Percentiles rank a stretch among this genome's conserved stretches.
Evolutionary conservation across 768 basidiomycete genomes (phyloP).

Genomic region (Russula sp.): DNA sequence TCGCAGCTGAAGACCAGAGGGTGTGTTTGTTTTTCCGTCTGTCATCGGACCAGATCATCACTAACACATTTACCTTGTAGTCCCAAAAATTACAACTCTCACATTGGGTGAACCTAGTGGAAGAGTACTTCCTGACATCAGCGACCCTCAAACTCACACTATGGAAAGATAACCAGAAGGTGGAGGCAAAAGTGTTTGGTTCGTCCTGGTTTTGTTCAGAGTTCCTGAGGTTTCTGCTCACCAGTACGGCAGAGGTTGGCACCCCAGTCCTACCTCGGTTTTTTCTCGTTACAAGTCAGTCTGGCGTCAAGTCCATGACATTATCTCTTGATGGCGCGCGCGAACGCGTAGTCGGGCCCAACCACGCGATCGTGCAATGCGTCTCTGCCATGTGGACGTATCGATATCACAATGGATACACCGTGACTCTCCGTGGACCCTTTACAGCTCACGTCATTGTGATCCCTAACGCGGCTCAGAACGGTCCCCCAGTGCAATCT

Average conservation of each 20-base stretch:
- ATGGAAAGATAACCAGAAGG: conserved; percentile 80
- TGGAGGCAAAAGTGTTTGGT: conserved; percentile 84
- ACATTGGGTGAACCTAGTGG: conserved; percentile 62
- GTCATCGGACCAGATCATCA: neutral
- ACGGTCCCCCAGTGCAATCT: conserved; percentile 17
- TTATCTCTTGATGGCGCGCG: conserved; percentile 73
- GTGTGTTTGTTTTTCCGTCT: conserved; percentile 35
- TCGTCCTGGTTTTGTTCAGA: conserved; percentile 27
- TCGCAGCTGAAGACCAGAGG: conserved; percentile 48
- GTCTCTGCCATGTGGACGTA: conserved; percentile 75
- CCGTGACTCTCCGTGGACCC: conserved; percentile 69
- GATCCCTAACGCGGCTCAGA: conserved; percentile 26
- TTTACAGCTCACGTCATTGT: conserved; percentile 56
- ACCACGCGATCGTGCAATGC: conserved; percentile 57
- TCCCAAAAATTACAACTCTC: conserved; percentile 54
- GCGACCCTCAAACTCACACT: conserved; percentile 74
- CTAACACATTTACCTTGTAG: neutral
- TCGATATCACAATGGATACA: conserved; percentile 73
- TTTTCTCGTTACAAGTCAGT: conserved; percentile 78
- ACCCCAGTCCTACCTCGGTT: conserved; percentile 76
- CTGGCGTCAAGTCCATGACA: conserved; percentile 79
- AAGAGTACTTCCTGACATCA: conserved; percentile 63
- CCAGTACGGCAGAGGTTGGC: conserved; percentile 55
- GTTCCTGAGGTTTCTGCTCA: neutral
- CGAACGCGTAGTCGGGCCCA: conserved; percentile 50